Conservation (phyloP, 257 asterid genomes). For the Eustoma russellianum region DNA sequence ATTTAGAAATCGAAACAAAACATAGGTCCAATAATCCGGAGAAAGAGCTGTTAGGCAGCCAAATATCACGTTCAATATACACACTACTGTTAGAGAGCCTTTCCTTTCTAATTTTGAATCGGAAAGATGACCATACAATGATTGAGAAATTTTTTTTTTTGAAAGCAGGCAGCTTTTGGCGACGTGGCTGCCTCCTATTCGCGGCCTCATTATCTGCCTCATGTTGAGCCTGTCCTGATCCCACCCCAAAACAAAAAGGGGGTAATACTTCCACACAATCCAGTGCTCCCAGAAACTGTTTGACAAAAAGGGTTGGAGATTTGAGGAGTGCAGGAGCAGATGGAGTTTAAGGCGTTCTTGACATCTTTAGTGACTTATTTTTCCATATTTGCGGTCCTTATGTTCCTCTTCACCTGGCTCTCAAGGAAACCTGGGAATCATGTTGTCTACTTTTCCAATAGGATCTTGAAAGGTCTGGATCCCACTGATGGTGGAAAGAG, state of each 20-base stretch:
- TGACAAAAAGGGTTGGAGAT: not conserved
- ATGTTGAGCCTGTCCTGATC: too few species aligned
- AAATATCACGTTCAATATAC: constrained; percentile 56
- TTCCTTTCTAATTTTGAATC: constrained; percentile 74
- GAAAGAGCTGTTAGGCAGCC: constrained; percentile 71
- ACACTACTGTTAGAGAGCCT: constrained; percentile 60
- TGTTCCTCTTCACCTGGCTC: constrained; percentile 73
- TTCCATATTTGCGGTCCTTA: constrained; percentile 45
- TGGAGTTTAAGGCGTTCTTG: constrained; percentile 79
- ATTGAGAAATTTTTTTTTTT: too few species aligned
- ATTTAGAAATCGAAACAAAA: constrained; percentile 54
- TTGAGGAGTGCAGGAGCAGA: constrained; percentile 5
- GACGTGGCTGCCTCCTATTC: too few species aligned
- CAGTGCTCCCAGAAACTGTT: too few species aligned
- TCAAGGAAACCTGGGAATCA: constrained; percentile 53
- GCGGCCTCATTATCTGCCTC: too few species aligned
- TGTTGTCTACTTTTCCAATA: constrained; percentile 68
- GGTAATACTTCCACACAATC: too few species aligned
- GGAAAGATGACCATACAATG: constrained; percentile 85
- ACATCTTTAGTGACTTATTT: constrained; percentile 84
- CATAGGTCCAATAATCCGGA: constrained; percentile 48
- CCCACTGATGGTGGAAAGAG: constrained; percentile 52
- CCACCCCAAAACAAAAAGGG: too few species aligned
- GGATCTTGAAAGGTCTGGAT: constrained; percentile 68
- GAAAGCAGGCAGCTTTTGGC: too few species aligned